Evolutionary conservation across 768 basidiomycete genomes (phyloP).

Genomic region (Udeniomyces megalosporus): DNA sequence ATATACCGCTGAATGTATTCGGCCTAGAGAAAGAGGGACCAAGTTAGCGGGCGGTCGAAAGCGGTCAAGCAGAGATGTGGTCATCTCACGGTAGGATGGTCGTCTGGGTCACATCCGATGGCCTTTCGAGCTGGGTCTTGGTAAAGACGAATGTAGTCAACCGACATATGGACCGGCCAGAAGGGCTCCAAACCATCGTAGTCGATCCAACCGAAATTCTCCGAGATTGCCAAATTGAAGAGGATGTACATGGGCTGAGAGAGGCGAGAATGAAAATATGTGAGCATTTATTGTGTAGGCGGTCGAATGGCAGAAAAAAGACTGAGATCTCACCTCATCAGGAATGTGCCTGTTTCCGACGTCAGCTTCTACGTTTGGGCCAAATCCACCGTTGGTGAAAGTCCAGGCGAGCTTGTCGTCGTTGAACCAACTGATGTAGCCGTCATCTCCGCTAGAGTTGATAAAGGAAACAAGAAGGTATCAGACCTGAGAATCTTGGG

Average conservation of each 20-base stretch:
- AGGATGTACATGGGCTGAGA: neutral
- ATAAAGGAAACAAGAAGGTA: no score
- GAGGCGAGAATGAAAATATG: neutral
- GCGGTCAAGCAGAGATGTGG: neutral
- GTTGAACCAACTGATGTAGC: slow-evolving; percentile 14
- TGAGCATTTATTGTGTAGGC: neutral
- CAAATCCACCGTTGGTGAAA: neutral
- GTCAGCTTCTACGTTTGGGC: neutral
- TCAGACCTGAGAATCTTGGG: no score
- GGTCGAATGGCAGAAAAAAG: no score
- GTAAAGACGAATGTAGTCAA: slow-evolving; percentile 11
- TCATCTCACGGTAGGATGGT: slow-evolving; percentile 5
- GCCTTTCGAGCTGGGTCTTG: slow-evolving; percentile 1
- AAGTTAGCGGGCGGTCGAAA: no score
- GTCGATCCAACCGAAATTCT: slow-evolving; percentile 15
- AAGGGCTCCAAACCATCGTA: neutral
- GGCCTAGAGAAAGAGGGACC: neutral
- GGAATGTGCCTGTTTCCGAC: slow-evolving; percentile 5
- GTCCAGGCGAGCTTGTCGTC: slow-evolving; percentile 4
- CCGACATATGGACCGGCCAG: slow-evolving; percentile 8
- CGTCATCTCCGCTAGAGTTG: no score
- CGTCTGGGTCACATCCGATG: slow-evolving; percentile 14
- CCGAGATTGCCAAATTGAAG: slow-evolving; percentile 13
- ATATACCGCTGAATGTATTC: neutral
- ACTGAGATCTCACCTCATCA: neutral